A percentile compares a stretch with the other conserved stretches of the same genome.
These are phyloP conservation scores for Fragaria iinumae DNA, from an alignment of 306 rosid genomes.

Conservation along the genomic window DNA sequence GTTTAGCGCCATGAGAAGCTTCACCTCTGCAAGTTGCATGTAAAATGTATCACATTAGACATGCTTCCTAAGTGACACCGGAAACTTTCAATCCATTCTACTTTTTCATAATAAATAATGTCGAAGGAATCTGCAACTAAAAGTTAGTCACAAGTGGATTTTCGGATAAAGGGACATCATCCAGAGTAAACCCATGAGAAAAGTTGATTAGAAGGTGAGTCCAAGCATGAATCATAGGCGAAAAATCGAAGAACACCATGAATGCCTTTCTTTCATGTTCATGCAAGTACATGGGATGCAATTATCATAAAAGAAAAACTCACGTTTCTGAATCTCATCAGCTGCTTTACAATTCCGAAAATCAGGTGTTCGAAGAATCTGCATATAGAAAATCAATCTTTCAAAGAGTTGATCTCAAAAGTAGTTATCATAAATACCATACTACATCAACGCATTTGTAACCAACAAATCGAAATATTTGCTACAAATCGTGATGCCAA, in stretches of 20 bases:
- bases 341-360: slow-evolving; percentile 62
- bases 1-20: slow-evolving; percentile 42
- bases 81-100: background rate
- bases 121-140: background rate
- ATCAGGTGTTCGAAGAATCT: slow-evolving; percentile 59
- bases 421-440: background rate
- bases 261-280: background rate
- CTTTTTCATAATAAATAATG: background rate
- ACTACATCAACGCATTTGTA: background rate
- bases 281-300: slow-evolving; percentile 1
- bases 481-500: background rate
- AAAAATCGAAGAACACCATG: background rate
- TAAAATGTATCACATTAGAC: background rate
- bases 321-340: slow-evolving; percentile 61
- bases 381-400: slow-evolving; percentile 6
- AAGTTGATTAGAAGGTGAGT: background rate
- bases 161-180: background rate
- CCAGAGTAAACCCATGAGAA: background rate
- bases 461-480: too few relatives aligned
- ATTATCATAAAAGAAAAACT: slow-evolving; percentile 24
- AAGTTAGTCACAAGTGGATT: background rate
- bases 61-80: background rate
- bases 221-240: background rate
- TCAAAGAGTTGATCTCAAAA: background rate
- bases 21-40: slow-evolving; percentile 51